Conservation (phyloP, 768 basidiomycete genomes). For the Suillus lakei region DNA sequence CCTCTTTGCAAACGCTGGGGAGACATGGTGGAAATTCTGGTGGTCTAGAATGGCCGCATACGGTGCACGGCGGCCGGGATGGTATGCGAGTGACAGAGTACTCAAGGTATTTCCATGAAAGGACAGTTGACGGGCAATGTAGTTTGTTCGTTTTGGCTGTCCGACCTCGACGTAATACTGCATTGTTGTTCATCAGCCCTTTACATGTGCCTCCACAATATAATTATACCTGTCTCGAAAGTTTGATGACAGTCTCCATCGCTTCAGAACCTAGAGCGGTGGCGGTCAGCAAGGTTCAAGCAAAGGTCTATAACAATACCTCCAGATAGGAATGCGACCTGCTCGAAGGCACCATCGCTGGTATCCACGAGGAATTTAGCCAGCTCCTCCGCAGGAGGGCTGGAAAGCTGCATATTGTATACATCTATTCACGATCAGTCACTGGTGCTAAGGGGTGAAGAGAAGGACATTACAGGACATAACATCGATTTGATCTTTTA, state of each 20-base stretch:
- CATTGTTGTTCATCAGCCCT: slow-evolving; percentile 16
- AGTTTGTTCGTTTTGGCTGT: slow-evolving; percentile 73
- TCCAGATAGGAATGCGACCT: slow-evolving; percentile 75
- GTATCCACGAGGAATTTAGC: slow-evolving; percentile 67
- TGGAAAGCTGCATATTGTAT: slow-evolving; percentile 86
- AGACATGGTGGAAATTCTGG: slow-evolving; percentile 80
- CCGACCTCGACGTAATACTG: slow-evolving; percentile 76
- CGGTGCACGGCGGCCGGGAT: slow-evolving; percentile 69
- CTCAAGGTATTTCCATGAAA: slow-evolving; percentile 87
- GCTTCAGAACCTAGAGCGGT: slow-evolving; percentile 74
- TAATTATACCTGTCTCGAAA: slow-evolving; percentile 68
- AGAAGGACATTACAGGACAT: slow-evolving; percentile 62
- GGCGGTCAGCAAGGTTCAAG: slow-evolving; percentile 3
- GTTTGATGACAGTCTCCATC: slow-evolving; percentile 86
- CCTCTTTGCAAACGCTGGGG: slow-evolving; percentile 86
- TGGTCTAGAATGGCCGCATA: slow-evolving; percentile 69
- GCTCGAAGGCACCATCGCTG: slow-evolving; percentile 75
- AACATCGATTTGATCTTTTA: slow-evolving; percentile 82
- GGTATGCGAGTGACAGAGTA: slow-evolving; percentile 69
- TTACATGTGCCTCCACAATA: background rate
- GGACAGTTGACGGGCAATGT: slow-evolving; percentile 77
- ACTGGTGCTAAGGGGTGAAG: background rate
- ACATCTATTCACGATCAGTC: slow-evolving; percentile 57
- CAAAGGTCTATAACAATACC: slow-evolving; percentile 44
- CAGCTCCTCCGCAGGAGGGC: slow-evolving; percentile 79